Evolutionary conservation across 2,329 filamentous ascomycete species (phyloP), one percentile per base, ranked within the genome.

Genomic region (Colletotrichum noveboracense): DNA sequence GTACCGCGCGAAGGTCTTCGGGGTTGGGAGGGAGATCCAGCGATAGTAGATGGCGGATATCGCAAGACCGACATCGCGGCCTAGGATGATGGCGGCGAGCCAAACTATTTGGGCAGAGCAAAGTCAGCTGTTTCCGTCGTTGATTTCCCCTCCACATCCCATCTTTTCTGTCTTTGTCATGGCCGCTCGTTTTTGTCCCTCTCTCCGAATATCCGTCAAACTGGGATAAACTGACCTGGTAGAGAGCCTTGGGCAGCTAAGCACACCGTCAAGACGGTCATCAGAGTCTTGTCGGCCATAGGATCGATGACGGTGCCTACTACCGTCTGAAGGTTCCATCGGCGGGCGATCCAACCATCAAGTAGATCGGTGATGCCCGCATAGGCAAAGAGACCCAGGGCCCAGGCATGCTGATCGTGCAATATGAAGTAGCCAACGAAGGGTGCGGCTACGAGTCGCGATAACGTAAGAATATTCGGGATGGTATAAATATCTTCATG

Each of bases 401-500:
- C 96, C 86, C 92, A 93, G 36, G 91, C 89, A 82, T 97, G 94
- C 58, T 96, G 90, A 82, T 97, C 94, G 79, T 97, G 91, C 4
- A 98, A 89, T 74, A 99, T 93, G 26, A 97, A 91, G 83, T 98
- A 98, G 71, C 96, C 97, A 62, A 98, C 92, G 34, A 94, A 88
- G 0, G 97, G 97, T 1, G 97, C 95, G 2, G 95, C 94, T 66
- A 95, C 83, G 52, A 99, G 91, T 4, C 97, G 94, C 3, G 95
- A 95, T 79, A 96, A 93, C 2, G 97, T 99, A 69, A 99, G 90
- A 77, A 98, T 89, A 83, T 99, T 99, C 55, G 97, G 97, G n/a
- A 99, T 82, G 43, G 95, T 99, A 87, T 98, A 98, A 82, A 99
- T 98, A 82, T 99, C 96, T 86, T 99, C 97, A 83, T 93, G 95